Percentiles rank a stretch among this genome's conserved stretches.
phyloP scores from a whole-genome alignment of 2,329 filamentous ascomycete genomes.

The Hirsutella minnesotensis region DNA sequence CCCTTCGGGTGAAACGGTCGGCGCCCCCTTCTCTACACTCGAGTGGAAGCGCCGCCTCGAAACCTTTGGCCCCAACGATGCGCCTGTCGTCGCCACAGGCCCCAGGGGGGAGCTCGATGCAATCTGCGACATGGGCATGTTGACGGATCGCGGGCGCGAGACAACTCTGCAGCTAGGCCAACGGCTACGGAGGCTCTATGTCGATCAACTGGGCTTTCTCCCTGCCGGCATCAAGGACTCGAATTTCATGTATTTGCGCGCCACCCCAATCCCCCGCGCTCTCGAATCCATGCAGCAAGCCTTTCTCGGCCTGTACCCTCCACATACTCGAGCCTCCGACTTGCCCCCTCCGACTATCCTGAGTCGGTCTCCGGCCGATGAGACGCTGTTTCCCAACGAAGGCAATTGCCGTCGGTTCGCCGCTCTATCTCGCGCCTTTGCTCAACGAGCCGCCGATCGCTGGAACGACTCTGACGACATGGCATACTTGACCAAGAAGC shows the following conservation, averaged over 20 bases:
- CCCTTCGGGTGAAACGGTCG: conserved; percentile 18
- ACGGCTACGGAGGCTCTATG: conserved; percentile 59
- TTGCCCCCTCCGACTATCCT: conserved; percentile 56
- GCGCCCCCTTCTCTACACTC: conserved; percentile 29
- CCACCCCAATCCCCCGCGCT: conserved; percentile 64
- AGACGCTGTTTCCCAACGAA: conserved; percentile 74
- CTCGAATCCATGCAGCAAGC: conserved; percentile 68
- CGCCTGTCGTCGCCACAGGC: conserved; percentile 58
- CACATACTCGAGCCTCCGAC: conserved; percentile 24
- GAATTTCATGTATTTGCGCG: conserved; percentile 58
- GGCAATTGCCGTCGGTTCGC: conserved; percentile 61
- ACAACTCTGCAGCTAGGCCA: conserved; percentile 59
- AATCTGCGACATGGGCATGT: conserved; percentile 68
- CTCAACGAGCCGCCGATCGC: conserved; percentile 55
- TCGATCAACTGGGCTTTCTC: conserved; percentile 63
- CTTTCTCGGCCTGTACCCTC: conserved; percentile 64
- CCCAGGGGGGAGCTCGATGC: conserved; percentile 60
- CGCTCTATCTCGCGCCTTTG: conserved; percentile 57
- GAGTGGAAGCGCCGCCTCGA: conserved; percentile 67
- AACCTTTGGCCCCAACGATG: conserved; percentile 60
- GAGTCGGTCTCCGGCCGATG: conserved; percentile 51
- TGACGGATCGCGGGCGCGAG: conserved; percentile 63
- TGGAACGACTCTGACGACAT: conserved; percentile 76
- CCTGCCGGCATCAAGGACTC: conserved; percentile 43
- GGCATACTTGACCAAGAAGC: conserved; percentile 64